These are phyloP conservation scores for Thalassiosira ordinaria DNA, from an alignment of 352 stramenopile genomes.

Conservation along the genomic window DNA sequence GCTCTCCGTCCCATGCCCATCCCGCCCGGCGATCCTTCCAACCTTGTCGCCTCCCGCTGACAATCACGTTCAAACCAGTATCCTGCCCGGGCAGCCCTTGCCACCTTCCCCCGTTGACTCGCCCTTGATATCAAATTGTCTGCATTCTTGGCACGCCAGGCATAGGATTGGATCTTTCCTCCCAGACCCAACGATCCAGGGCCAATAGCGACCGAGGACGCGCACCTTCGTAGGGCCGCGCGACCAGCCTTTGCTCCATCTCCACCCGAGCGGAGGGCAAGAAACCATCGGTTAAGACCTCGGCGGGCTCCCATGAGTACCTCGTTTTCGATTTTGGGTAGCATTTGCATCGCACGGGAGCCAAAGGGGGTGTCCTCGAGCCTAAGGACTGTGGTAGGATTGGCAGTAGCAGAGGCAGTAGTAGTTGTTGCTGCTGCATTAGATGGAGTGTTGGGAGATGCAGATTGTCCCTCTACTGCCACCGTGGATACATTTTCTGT, in stretches of 20 bases:
- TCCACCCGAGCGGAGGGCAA: constrained; percentile 74
- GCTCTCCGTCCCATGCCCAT: constrained; percentile 74
- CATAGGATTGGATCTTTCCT: constrained; percentile 77
- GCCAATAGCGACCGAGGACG: constrained; percentile 66
- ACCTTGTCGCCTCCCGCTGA: constrained; percentile 67
- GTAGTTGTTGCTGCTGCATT: constrained; percentile 7
- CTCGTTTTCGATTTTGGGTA: constrained; percentile 87
- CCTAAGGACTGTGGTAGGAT: constrained; percentile 34
- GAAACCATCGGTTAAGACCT: constrained; percentile 83
- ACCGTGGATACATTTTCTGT: not conserved
- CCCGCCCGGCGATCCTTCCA: constrained; percentile 53
- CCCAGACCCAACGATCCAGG: constrained; percentile 76
- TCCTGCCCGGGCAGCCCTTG: constrained; percentile 64
- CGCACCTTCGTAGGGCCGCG: constrained; percentile 72
- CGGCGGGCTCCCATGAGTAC: constrained; percentile 77
- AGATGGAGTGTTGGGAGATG: not conserved
- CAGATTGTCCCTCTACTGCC: not conserved
- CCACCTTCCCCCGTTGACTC: constrained; percentile 74
- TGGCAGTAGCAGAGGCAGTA: constrained; percentile 5
- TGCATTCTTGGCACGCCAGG: constrained; percentile 80
- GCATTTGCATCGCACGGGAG: constrained; percentile 69
- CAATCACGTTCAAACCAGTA: constrained; percentile 85
- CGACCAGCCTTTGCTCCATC: constrained; percentile 80
- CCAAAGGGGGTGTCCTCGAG: constrained; percentile 85
- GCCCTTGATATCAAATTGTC: constrained; percentile 82